Conservation (phyloP, 2,329 filamentous ascomycete species). For the Monascus ruber region DNA sequence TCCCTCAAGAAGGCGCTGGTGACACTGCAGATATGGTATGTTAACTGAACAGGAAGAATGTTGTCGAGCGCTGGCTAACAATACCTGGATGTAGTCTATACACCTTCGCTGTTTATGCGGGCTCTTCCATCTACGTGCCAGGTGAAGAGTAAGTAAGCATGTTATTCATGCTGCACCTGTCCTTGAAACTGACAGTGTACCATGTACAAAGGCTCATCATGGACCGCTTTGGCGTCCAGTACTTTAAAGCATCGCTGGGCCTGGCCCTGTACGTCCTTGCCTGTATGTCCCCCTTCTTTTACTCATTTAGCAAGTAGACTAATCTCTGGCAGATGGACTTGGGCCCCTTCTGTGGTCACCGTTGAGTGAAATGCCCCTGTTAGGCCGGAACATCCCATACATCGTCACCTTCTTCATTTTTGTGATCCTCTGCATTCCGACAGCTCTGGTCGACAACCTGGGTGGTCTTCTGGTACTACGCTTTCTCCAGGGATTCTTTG, state of each 20-base stretch:
- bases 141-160: slow-evolving; percentile 7
- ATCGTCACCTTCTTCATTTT: slow-evolving; percentile 58
- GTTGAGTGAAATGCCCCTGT: slow-evolving; percentile 52
- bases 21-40: slow-evolving; percentile 9
- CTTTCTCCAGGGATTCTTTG: slow-evolving; percentile 56
- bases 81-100: slow-evolving; percentile 9
- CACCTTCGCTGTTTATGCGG: slow-evolving; percentile 28
- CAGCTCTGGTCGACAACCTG: slow-evolving; percentile 52
- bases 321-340: slow-evolving; percentile 34
- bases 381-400: slow-evolving; percentile 59
- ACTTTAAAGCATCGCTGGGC: slow-evolving; percentile 17
- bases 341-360: slow-evolving; percentile 57
- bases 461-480: slow-evolving; percentile 52
- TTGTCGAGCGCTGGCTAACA: too few species aligned
- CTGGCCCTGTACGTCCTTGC: slow-evolving; percentile 23
- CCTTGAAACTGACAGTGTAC: too few species aligned
- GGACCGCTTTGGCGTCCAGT: slow-evolving; percentile 16
- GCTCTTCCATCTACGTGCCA: slow-evolving; percentile 21
- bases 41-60: too few species aligned
- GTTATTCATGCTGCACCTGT: too few species aligned
- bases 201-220: slow-evolving; percentile 5
- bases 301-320: too few species aligned
- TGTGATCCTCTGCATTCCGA: slow-evolving; percentile 54
- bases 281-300: background rate
- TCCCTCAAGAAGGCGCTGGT: slow-evolving; percentile 16